Evolutionary conservation across 305 asterid species (phyloP), one percentile per base, ranked within the genome.

Genomic region (Rubia tinctorum): DNA sequence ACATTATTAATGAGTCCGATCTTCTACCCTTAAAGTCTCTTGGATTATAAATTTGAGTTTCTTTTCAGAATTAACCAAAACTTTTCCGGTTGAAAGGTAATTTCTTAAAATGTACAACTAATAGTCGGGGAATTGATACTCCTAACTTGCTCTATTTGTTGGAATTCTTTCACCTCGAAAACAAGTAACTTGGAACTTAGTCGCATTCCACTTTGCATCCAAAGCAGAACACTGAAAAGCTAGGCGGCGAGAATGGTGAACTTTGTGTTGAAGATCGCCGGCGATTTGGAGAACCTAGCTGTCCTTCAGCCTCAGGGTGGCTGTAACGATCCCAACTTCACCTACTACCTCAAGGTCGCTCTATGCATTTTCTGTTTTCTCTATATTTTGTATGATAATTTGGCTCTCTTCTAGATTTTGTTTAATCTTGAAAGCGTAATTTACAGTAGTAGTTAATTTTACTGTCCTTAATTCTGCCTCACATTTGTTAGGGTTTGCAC

Each of bases 291-390:
- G 51, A 91, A 86, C 78, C 86, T 93, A 75, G 85, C 92, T 45
- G 74, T 82, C 61, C 90, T 93, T 77, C 96, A 88, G 86, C 98
- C 96, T 69, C 90, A 87, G 62, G 98, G 84, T 66, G 98, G 98
- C 25, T 87, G 91, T 61, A 86, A 87, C 74, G 94, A 93, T 78
- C 88, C 92, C 72, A 85, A 81, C 88, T 85, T 88, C 91, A 69
- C 86, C 60, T 93, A 78, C 86, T 81, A 82, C 84, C 82, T 90
- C 84, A 91, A 93, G 89, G 98, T 91, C 59, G 20, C 49, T 76
- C 72, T 76, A 65, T 49, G 75, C 40, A n/a, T 1, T 2, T 37
- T 62, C 22, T 69, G 66, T 23, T 61, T 30, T 22, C 37, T 60
- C 45, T 18, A 5, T 39, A 15, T 43, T 4, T 6, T 27, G 20